Conservation (phyloP, 2,329 filamentous ascomycete species). For the Fusarium annulatum region DNA sequence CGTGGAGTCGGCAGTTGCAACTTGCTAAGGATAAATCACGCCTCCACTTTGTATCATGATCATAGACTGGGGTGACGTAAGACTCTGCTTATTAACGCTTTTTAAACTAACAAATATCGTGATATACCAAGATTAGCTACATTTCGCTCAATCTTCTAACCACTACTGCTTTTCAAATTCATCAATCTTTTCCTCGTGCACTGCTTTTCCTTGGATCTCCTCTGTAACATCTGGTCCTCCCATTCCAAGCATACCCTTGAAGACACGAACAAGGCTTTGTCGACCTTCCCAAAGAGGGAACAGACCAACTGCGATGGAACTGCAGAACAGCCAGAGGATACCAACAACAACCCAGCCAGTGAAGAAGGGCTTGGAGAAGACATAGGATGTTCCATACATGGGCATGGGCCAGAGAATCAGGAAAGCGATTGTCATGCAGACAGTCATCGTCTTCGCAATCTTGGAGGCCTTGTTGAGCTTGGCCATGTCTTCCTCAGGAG, state of each 20-base stretch:
- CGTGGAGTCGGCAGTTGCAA: no score
- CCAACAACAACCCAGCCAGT: slow-evolving; percentile 78
- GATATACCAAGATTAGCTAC: background rate
- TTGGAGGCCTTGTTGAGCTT: slow-evolving; percentile 66
- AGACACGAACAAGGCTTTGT: slow-evolving; percentile 27
- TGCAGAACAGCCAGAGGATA: slow-evolving; percentile 79
- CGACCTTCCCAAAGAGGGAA: slow-evolving; percentile 87
- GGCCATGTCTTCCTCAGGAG: slow-evolving; percentile 55
- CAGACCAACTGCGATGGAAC: slow-evolving; percentile 77
- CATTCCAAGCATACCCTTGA: slow-evolving; percentile 32
- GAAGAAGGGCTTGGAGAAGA: slow-evolving; percentile 71
- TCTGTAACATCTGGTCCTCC: background rate
- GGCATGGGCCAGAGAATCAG: slow-evolving; percentile 92
- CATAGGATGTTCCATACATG: slow-evolving; percentile 84
- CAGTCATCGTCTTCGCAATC: slow-evolving; percentile 54
- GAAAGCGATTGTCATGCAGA: slow-evolving; percentile 69
- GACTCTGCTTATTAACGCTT: background rate
- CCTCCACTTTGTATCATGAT: background rate
- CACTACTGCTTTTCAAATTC: slow-evolving; percentile 25
- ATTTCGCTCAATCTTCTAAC: no score
- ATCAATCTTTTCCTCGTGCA: slow-evolving; percentile 21
- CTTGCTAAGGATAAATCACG: background rate
- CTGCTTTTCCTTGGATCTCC: slow-evolving; percentile 13
- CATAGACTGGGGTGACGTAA: background rate
- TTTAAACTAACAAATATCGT: background rate